Evolutionary conservation across 164 flowering plant species (phyloP), one percentile per base, ranked within the genome.

Genomic region (Dillenia suffruticosa): DNA sequence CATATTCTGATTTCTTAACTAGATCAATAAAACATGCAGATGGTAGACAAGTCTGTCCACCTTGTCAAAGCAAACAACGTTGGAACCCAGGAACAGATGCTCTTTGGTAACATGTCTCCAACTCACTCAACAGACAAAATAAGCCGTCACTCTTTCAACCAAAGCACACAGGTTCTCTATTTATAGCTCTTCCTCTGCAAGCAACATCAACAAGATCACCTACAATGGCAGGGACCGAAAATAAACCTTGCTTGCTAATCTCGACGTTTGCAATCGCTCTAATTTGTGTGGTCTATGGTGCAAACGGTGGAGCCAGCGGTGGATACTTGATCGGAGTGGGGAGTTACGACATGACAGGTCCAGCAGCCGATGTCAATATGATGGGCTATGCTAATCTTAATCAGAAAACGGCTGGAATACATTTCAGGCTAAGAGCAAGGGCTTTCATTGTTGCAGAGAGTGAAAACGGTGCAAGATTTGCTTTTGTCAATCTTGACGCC

Each of bases 321-420:
- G 78, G 72, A 2, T 81, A 84, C 66, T 68, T 86, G 77, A 68
- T 86, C 22, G 95, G 95, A 19, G 72, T 84, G 13, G 92, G 92
- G 24, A 88, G 95, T 76, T 84, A 82, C 61, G 95, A 88, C 76
- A 84, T 84, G 69, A 88, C 95, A 0, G 92, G 92, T 8, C 92
- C 95, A 0, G 92, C 92, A n/a, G 82, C 88, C 13, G 88, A 63
- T 1, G 83, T 85, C 44, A 85, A 78, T 72, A 76, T 85, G 90
- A 83, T 85, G 90, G 90, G 90, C 1, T 85, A 85, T 61, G 90
- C 79, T 10, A 85, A 74, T 64, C 54, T 81, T 72, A 67, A 75
- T 0, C 90, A 85, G 56, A 32, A 0, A 15, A 59, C 83, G 0
- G 75, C 83, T 2, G 90, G 90, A 2, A 54, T 85, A 10, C 87